Base-by-base conservation (phyloP, 1,139 yeast genomes). In the Meyerozyma sp. region DNA sequence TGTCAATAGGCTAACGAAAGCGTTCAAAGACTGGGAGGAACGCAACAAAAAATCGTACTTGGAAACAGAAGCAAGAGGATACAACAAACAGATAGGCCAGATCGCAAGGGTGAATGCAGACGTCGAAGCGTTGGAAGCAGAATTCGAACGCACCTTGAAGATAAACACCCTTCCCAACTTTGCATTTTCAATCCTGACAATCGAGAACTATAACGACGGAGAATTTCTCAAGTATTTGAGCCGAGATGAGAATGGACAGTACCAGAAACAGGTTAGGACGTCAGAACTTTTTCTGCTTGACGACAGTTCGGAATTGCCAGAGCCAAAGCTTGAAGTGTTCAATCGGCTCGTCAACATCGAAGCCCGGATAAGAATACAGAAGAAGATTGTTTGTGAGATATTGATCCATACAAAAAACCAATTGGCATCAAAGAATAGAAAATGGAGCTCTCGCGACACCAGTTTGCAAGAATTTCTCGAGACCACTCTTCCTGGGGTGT, bases 371-470 rank as follows among this genome's bases (percentile, higher is more conserved):
- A 57, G 74, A 29, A 51, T 70, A 40, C 59, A 65, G 46, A 52
- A 59, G 43, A 61, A 67, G 54, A 54, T 71, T 36, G 65, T 66
- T 44, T 63, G 66, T 49, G 77, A 71, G 44, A 55, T 70, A 3
- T 57, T 72, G 44, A 52, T 56, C 9, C 57, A 59, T 39, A 59
- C 68, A 18, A 68, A 66, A 46, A 57, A 59, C 42, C 71, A 66
- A 39, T 53, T 70, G 25, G 51, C 54, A 4, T 55, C 59, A 8
- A 59, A 21, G 44, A 73, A 68, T 47, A 62, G 58, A 42, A 65
- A 66, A 46, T 75, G 81, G 80, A 62, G 61, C 7, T 47, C 58
- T 2, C 57, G 76, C 43, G 76, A 73, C 47, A 57, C 58, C 18
- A 61, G 62, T 11, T 61, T 77, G 51, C 61, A 65, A 27, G 64